Evolutionary conservation across 768 basidiomycete species (phyloP), one percentile per base, ranked within the genome.

Genomic region (Mycena maculata): DNA sequence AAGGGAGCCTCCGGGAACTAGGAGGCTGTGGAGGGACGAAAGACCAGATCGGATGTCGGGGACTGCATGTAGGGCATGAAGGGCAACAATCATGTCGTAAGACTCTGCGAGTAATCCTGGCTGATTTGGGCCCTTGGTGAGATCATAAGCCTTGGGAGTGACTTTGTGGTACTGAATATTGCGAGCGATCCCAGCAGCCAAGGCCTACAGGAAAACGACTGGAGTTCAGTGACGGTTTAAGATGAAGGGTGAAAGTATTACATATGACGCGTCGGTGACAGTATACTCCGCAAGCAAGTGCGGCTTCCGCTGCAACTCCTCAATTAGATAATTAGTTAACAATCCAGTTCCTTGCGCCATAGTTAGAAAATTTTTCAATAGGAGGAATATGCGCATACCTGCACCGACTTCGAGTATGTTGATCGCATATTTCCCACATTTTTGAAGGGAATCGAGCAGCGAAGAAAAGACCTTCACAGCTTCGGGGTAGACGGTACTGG

Each of bases 331-430:
- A 3, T 23, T 12, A 1, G 65, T 67, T n/a, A 67, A 56, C 2
- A 55, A 23, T 8, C 65, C 65, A 6, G 59, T 56, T 2, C 65
- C 65, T 67, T 4, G 20, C 0, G n/a, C n/a, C n/a, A n/a, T n/a
- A n/a, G n/a, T n/a, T n/a, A n/a, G n/a, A n/a, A n/a, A n/a, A n/a
- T n/a, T n/a, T n/a, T n/a, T n/a, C n/a, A n/a, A n/a, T n/a, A n/a
- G n/a, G n/a, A n/a, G n/a, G n/a, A n/a, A n/a, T n/a, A n/a, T n/a
- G n/a, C n/a, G n/a, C n/a, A n/a, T n/a, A n/a, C 65, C 65, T 23
- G 65, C 65, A 22, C 65, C 65, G 25, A 67, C 59, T 36, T 67
- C 65, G 12, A 67, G 33, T 4, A 67, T 50, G 25, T 31, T 55
- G 59, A 67, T 36, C 5, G 20, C 13, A 16, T 23, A 25, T 23